These are phyloP conservation scores for Asterophora parasitica DNA, from an alignment of 768 basidiomycete genomes.

Conservation along the genomic window DNA sequence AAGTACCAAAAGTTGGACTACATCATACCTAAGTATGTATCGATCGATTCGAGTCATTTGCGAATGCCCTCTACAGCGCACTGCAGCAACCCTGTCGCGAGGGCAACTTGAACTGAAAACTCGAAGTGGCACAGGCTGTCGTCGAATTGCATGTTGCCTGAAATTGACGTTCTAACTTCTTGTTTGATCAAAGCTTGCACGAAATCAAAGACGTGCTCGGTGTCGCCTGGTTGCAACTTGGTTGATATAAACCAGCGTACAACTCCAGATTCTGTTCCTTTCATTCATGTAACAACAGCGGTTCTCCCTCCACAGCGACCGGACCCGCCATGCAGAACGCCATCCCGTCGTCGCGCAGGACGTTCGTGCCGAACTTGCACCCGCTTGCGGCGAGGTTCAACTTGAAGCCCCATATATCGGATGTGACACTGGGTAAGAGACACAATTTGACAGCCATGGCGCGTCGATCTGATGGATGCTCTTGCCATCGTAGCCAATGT, in stretches of 20 bases:
- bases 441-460: background rate
- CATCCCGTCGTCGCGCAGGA: conserved; percentile 6
- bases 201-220: background rate
- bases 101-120: too few species aligned
- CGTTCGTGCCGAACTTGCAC: conserved; percentile 16
- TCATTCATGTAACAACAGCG: background rate
- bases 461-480: conserved; percentile 5
- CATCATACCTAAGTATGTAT: too few species aligned
- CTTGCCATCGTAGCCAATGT: conserved; percentile 22
- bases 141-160: too few species aligned
- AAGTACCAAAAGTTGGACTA: too few species aligned
- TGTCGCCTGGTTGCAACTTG: background rate
- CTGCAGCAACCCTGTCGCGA: too few species aligned
- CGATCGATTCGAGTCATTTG: too few species aligned
- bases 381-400: conserved; percentile 21
- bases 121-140: too few species aligned
- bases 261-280: background rate
- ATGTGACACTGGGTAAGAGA: conserved; percentile 19
- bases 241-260: conserved; percentile 2
- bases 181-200: too few species aligned
- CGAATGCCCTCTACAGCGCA: too few species aligned
- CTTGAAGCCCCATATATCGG: conserved; percentile 20
- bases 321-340: conserved; percentile 1
- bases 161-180: too few species aligned
- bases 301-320: background rate